Evolutionary conservation across 2,329 filamentous ascomycete species (phyloP).

Genomic region (Xylariaceae sp.): DNA sequence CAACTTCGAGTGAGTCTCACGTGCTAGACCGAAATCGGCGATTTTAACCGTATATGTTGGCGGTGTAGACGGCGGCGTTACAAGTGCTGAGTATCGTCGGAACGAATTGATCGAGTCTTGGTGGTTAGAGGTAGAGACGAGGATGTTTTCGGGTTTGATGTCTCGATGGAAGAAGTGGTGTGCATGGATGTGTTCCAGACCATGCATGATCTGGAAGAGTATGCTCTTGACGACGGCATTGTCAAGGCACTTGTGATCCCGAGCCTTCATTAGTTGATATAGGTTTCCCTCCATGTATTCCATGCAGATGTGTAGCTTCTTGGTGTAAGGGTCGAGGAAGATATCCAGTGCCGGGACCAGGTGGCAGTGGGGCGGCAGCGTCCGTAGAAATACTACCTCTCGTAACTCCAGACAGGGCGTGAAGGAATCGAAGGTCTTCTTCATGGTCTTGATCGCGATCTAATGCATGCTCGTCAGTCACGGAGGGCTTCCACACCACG

Average conservation of each 20-base stretch:
- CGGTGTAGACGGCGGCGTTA: conserved; percentile 92
- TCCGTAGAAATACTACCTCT: conserved; percentile 93
- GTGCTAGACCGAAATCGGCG: conserved; percentile 94
- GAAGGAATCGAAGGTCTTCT: conserved; percentile 96
- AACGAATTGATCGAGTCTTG: conserved; percentile 81
- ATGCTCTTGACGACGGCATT: conserved; percentile 94
- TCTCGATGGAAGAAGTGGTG: conserved; percentile 98
- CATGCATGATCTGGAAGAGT: conserved; percentile 91
- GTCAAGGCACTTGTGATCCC: conserved; percentile 91
- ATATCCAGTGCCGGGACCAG: conserved; percentile 97
- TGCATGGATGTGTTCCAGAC: conserved; percentile 93
- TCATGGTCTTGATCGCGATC: conserved; percentile 99
- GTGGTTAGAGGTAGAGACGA: conserved; percentile 85
- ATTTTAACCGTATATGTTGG: conserved; percentile 96
- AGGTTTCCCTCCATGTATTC: conserved; percentile 99
- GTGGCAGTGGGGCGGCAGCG: conserved; percentile 80
- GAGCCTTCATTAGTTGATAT: conserved; percentile 97
- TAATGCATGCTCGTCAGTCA: conserved; percentile 36
- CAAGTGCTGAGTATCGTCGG: conserved; percentile 83
- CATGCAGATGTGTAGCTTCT: conserved; percentile 97
- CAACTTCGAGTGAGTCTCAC: conserved; percentile 92
- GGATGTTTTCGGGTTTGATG: conserved; percentile 98
- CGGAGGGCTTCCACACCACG: neutral
- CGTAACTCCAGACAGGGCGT: conserved; percentile 84
- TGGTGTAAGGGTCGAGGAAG: conserved; percentile 91